These are phyloP conservation scores for Sporothrix dimorphospora DNA, from an alignment of 2,329 filamentous ascomycete genomes.

Conservation along the genomic window DNA sequence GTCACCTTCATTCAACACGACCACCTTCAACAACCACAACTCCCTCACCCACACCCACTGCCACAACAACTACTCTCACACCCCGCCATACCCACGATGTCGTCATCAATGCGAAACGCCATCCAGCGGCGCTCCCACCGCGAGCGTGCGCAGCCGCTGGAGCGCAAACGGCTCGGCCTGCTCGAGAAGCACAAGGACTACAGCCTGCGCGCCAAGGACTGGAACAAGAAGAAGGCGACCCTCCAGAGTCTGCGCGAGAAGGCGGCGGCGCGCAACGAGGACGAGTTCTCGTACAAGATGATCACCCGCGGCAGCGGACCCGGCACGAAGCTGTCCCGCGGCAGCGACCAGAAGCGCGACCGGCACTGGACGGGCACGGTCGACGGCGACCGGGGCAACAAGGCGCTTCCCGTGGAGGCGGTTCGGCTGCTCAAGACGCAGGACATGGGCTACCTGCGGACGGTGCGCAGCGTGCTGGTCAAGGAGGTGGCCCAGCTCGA, in stretches of 20 bases:
- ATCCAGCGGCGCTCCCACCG: slow-evolving; percentile 65
- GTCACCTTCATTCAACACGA: not conserved
- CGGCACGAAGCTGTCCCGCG: slow-evolving; percentile 49
- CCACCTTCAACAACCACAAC: not conserved
- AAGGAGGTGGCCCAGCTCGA: slow-evolving; percentile 62
- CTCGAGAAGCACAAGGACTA: slow-evolving; percentile 85
- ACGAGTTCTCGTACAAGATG: slow-evolving; percentile 76
- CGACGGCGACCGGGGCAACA: slow-evolving; percentile 61
- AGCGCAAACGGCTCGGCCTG: slow-evolving; percentile 83
- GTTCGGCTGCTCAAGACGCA: slow-evolving; percentile 70
- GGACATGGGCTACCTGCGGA: slow-evolving; percentile 66
- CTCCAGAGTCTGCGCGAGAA: slow-evolving; percentile 64
- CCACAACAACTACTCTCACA: not conserved
- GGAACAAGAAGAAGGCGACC: slow-evolving; percentile 65
- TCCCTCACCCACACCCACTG: not conserved
- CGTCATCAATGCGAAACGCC: slow-evolving; percentile 36
- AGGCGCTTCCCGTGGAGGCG: slow-evolving; percentile 57
- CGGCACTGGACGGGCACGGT: slow-evolving; percentile 60
- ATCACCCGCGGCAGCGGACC: slow-evolving; percentile 60
- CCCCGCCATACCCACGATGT: slow-evolving; percentile 32
- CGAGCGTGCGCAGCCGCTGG: slow-evolving; percentile 84
- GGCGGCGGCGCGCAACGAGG: slow-evolving; percentile 67
- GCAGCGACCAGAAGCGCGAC: slow-evolving; percentile 42
- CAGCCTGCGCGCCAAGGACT: slow-evolving; percentile 62
- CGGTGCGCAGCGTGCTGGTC: slow-evolving; percentile 60